Evolutionary conservation across 441 rosid genomes (phyloP).

Genomic region (Arabidopsis hybrid): DNA sequence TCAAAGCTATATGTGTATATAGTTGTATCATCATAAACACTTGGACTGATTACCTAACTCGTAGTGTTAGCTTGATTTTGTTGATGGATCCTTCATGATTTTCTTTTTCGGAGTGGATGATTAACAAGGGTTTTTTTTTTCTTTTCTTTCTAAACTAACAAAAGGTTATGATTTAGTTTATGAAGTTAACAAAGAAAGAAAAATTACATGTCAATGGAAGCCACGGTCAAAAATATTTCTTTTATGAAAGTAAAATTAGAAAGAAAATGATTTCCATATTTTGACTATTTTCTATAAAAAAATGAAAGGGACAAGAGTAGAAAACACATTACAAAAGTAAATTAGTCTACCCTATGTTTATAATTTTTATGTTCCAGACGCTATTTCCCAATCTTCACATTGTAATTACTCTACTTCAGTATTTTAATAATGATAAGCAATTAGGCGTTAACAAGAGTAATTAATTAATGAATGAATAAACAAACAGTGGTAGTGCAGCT

Average conservation of each 20-base stretch:
- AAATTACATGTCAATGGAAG: background rate
- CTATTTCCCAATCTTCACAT: background rate
- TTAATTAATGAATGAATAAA: background rate
- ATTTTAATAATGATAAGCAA: constrained; percentile 1
- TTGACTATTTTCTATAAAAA: background rate
- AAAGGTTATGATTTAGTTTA: background rate
- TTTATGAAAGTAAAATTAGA: background rate
- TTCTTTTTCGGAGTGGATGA: too few relatives aligned
- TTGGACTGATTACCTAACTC: too few relatives aligned
- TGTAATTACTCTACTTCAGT: background rate
- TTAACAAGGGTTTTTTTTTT: too few relatives aligned
- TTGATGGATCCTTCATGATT: too few relatives aligned
- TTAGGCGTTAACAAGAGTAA: background rate
- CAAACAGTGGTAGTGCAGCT: constrained; percentile 4
- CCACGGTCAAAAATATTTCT: background rate
- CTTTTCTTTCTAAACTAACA: too few relatives aligned
- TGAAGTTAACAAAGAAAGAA: background rate
- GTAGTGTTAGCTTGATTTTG: too few relatives aligned
- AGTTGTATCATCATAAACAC: too few relatives aligned
- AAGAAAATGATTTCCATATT: background rate
- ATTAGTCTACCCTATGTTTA: background rate
- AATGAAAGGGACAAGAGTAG: background rate
- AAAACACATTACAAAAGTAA: background rate
- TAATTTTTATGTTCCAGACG: background rate
- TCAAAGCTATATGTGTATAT: too few relatives aligned